Percentiles rank a stretch among this genome's conserved stretches.
Evolutionary conservation across 2,329 filamentous ascomycete genomes (phyloP).

Genomic region (Diaporthe vaccinii): DNA sequence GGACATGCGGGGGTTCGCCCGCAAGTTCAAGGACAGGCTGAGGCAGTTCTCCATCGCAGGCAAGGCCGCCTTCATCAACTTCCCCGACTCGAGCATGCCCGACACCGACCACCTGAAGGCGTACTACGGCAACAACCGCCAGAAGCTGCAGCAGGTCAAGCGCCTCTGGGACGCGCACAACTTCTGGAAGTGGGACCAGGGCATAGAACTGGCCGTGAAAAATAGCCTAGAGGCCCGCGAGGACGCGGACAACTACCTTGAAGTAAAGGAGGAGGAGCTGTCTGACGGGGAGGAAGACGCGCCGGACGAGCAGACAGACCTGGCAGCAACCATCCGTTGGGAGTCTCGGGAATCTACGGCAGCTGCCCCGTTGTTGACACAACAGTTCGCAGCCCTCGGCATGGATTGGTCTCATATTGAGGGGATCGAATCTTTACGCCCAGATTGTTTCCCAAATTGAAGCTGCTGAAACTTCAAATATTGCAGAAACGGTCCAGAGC

Average conservation of each 20-base stretch:
- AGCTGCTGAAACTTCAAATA: too few species aligned
- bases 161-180: constrained; percentile 46
- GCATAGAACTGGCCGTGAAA: constrained; percentile 37
- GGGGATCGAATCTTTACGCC: background rate
- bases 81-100: constrained; percentile 44
- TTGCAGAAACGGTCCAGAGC: too few species aligned
- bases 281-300: background rate
- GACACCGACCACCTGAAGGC: constrained; percentile 44
- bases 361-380: background rate
- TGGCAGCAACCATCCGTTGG: background rate
- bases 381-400: background rate
- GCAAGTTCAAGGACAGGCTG: constrained; percentile 45
- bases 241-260: background rate
- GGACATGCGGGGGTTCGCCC: constrained; percentile 46
- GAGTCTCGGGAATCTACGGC: background rate
- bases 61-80: constrained; percentile 49
- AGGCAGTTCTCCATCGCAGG: constrained; percentile 42
- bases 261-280: background rate
- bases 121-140: constrained; percentile 50
- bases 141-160: constrained; percentile 47
- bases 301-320: background rate
- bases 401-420: background rate
- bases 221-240: background rate
- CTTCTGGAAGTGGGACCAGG: constrained; percentile 49
- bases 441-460: background rate